Evolutionary conservation across 176 grass and related monocot genomes (phyloP), one percentile per base, ranked within the genome.

Genomic region (Oropetium thomaeum): DNA sequence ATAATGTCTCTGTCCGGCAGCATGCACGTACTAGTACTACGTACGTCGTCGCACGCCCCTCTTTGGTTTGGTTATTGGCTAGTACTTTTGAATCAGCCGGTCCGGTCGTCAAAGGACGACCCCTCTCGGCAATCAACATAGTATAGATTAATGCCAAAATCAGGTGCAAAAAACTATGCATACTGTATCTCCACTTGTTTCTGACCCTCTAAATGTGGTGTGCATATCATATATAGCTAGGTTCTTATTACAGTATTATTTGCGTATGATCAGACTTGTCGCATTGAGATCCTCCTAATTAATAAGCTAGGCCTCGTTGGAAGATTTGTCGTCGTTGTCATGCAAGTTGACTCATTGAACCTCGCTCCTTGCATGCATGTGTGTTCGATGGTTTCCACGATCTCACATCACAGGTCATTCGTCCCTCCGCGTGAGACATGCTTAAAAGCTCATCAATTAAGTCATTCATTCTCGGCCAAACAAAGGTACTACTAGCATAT

Each of bases 141-240:
- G n/a, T n/a, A n/a, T n/a, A n/a, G n/a, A n/a, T n/a, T n/a, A 49
- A 49, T 49, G 16, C 45, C 45, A 20, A 20, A 47, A 49, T 26
- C 11, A 3, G 11, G 3, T 14, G 26, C 26, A 60, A 9, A n/a
- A 60, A 9, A n/a, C 38, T 42, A 29, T 59, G 53, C 34, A 17
- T 61, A 4, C n/a, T n/a, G 37, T 75, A n/a, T 74, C 25, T 61
- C 71, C 35, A 32, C 55, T 44, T 41, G 53, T 73, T 74, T 74
- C 71, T 59, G 52, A 59, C 53, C 13, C 3, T 4, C 3, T 4
- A 15, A 27, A 10, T 26, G 7, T 27, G 33, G 7, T 25, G 19
- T 54, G 69, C 31, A 37, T n/a, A n/a, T n/a, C n/a, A n/a, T n/a
- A n/a, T n/a, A n/a, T n/a, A n/a, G n/a, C n/a, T n/a, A n/a, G n/a